Percentiles rank a stretch among this genome's conserved stretches.
Conservation (phyloP, 2,329 filamentous ascomycete genomes). For the Rhinocladiella mackenziei region DNA sequence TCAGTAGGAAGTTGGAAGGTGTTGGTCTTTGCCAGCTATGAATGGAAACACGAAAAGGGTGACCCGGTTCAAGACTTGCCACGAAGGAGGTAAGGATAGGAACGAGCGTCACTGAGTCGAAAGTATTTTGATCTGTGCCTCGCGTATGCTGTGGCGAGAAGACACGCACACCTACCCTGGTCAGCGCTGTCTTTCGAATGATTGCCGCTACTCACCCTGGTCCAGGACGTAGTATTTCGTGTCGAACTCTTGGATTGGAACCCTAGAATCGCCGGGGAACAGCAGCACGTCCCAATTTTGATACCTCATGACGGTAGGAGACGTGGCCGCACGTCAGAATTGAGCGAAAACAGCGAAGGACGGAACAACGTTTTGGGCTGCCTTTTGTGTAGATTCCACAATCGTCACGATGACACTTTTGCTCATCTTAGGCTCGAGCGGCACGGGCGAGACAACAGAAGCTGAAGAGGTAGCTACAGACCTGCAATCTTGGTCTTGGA, state of each 20-base stretch:
- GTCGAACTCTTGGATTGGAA: conserved; percentile 78
- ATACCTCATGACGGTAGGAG: conserved; percentile 64
- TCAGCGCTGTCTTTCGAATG: neutral
- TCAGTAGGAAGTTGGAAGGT: conserved; percentile 55
- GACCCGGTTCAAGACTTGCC: conserved; percentile 57
- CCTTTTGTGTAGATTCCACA: neutral
- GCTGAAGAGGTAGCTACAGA: too few relatives aligned
- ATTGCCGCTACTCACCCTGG: conserved; percentile 46
- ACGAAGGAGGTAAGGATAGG: conserved; percentile 69
- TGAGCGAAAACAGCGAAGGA: neutral
- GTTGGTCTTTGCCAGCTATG: conserved; percentile 67
- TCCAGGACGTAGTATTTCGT: conserved; percentile 64
- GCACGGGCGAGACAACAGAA: too few relatives aligned
- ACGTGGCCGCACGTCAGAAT: neutral
- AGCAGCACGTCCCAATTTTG: conserved; percentile 82
- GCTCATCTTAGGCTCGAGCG: too few relatives aligned
- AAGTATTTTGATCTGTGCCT: conserved; percentile 11
- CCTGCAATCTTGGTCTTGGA: too few relatives aligned
- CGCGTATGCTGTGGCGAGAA: neutral
- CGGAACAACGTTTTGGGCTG: neutral
- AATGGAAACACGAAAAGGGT: conserved; percentile 67
- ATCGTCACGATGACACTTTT: too few relatives aligned
- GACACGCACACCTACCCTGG: conserved; percentile 3
- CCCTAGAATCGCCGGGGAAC: conserved; percentile 64
- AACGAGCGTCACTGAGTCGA: conserved; percentile 39